Percentiles rank a stretch among this genome's conserved stretches.
phyloP scores from a whole-genome alignment of 768 basidiomycete genomes.

The Leucocoprinus birnbaumii region DNA sequence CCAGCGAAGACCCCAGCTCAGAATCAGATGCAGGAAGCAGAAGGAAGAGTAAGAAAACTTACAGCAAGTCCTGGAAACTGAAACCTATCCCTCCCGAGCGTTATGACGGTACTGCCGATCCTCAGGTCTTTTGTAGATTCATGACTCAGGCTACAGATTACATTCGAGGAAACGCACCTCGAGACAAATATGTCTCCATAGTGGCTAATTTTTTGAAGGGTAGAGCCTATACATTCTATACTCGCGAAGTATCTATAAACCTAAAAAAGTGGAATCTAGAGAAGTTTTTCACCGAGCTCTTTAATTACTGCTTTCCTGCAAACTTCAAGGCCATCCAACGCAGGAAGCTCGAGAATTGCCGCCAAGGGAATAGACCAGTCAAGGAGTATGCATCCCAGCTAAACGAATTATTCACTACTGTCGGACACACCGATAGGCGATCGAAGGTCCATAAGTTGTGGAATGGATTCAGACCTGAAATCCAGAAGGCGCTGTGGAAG shows the following conservation, averaged over 20 bases:
- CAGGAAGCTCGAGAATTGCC: slow-evolving; percentile 18
- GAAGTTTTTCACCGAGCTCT: slow-evolving; percentile 25
- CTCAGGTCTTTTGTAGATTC: slow-evolving; percentile 1
- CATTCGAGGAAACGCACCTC: neutral
- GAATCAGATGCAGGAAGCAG: too few relatives aligned
- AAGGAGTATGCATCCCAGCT: slow-evolving; percentile 32
- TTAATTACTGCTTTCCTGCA: slow-evolving; percentile 30
- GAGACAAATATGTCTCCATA: too few relatives aligned
- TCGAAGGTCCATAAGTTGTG: slow-evolving; percentile 32
- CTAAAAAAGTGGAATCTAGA: slow-evolving; percentile 20
- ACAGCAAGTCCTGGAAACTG: too few relatives aligned
- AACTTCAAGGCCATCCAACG: slow-evolving; percentile 24
- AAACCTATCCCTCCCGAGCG: neutral
- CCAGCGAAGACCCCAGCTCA: too few relatives aligned
- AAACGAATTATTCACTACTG: slow-evolving; percentile 28
- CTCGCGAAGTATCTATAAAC: slow-evolving; percentile 21
- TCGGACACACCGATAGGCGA: too few relatives aligned
- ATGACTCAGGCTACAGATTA: neutral
- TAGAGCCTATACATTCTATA: slow-evolving; percentile 26
- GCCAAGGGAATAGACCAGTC: slow-evolving; percentile 26
- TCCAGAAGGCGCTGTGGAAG: slow-evolving; percentile 27
- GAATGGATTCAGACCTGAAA: slow-evolving; percentile 22
- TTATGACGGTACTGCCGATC: neutral
- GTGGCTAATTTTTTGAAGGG: too few relatives aligned
- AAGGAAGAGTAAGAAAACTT: too few relatives aligned